These are phyloP conservation scores for Chalciporus chontae DNA, from an alignment of 768 basidiomycete genomes.

Conservation along the genomic window DNA sequence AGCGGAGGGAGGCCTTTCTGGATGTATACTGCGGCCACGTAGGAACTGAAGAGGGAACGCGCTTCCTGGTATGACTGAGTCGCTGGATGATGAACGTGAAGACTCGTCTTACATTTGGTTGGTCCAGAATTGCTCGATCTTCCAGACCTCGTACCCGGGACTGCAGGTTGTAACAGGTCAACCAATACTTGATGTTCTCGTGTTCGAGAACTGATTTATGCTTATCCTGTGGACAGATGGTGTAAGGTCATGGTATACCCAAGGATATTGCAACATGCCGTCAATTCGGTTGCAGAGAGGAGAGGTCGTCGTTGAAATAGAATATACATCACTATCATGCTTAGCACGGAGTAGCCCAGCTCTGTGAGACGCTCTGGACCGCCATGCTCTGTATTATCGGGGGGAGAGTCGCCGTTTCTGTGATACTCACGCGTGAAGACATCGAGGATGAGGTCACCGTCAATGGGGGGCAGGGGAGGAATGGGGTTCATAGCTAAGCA, in stretches of 20 bases:
- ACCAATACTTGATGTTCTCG: constrained; percentile 45
- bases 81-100: background rate
- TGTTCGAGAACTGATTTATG: constrained; percentile 34
- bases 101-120: constrained; percentile 30
- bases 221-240: constrained; percentile 13
- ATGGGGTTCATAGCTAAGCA: constrained; percentile 25
- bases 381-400: constrained; percentile 47
- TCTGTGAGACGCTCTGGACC: constrained; percentile 57
- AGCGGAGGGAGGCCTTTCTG: constrained; percentile 48
- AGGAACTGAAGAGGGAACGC: constrained; percentile 52
- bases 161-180: constrained; percentile 48
- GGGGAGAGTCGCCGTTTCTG: constrained; percentile 24
- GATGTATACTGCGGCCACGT: constrained; percentile 65
- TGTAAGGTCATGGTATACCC: constrained; percentile 30
- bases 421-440: constrained; percentile 51
- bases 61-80: constrained; percentile 44
- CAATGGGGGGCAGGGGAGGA: constrained; percentile 54
- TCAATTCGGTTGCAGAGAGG: constrained; percentile 39
- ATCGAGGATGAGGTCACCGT: constrained; percentile 56
- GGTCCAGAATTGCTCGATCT: constrained; percentile 34
- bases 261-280: constrained; percentile 39
- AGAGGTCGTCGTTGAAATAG: constrained; percentile 46
- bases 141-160: constrained; percentile 49
- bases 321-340: constrained; percentile 49
- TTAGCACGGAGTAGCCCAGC: constrained; percentile 51